phyloP scores from a whole-genome alignment of 345 rosid genomes.

The Turnera subulata region DNA sequence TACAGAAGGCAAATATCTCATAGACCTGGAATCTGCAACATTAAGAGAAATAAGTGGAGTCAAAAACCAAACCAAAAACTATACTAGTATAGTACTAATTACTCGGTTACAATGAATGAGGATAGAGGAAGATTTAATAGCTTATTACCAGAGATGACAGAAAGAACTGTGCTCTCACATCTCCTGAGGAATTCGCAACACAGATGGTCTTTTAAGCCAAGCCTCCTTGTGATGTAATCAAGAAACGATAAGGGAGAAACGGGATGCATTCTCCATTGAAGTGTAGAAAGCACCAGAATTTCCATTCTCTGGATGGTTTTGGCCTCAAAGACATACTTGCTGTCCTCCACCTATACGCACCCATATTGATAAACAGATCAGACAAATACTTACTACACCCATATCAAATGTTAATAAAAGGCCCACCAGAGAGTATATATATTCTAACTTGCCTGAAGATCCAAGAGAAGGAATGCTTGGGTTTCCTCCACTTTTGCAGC shows the following conservation, averaged over 20 bases:
- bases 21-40: conserved; percentile 61
- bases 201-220: conserved; percentile 52
- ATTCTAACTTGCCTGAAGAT: conserved; percentile 63
- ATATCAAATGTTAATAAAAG: background rate
- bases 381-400: background rate
- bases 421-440: background rate
- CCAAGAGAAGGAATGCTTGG: conserved; percentile 71
- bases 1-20: conserved; percentile 64
- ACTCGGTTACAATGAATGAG: background rate
- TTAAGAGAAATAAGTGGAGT: background rate
- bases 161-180: conserved; percentile 61
- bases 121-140: no score
- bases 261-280: conserved; percentile 90
- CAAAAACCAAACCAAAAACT: background rate
- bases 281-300: conserved; percentile 77
- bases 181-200: conserved; percentile 67
- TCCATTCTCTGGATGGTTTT: conserved; percentile 94
- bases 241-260: conserved; percentile 77
- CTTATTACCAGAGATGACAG: conserved; percentile 54
- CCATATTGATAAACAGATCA: conserved; percentile 6
- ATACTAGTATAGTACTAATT: background rate
- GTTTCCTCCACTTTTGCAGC: conserved; percentile 97
- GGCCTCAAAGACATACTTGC: conserved; percentile 70
- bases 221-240: conserved; percentile 68
- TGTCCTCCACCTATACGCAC: conserved; percentile 58